A percentile compares a stretch with the other conserved stretches of the same genome.
These are phyloP conservation scores for Blastomyces emzantsi DNA, from an alignment of 2,329 filamentous ascomycete species.

Conservation along the genomic window DNA sequence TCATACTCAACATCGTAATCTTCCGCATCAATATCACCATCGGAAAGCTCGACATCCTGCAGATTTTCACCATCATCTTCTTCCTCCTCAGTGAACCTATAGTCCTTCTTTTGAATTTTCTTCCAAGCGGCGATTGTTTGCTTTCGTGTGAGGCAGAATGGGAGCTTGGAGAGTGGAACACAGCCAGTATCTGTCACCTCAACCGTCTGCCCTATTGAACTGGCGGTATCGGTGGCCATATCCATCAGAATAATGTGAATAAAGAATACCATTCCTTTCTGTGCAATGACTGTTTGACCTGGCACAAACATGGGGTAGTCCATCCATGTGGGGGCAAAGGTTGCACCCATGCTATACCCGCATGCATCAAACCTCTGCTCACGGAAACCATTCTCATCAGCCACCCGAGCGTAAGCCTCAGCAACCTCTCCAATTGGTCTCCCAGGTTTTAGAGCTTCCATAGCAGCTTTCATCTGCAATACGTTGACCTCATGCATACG, in stretches of 20 bases:
- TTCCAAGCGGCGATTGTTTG: slow-evolving; percentile 30
- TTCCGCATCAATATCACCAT: slow-evolving; percentile 26
- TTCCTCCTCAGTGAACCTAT: slow-evolving; percentile 25
- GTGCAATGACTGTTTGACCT: slow-evolving; percentile 18
- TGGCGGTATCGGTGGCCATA: slow-evolving; percentile 29
- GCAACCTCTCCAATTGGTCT: slow-evolving; percentile 24
- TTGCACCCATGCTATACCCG: slow-evolving; percentile 25
- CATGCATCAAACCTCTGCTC: slow-evolving; percentile 26
- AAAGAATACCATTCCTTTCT: slow-evolving; percentile 28
- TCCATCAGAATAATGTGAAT: slow-evolving; percentile 32
- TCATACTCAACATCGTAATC: slow-evolving; percentile 31
- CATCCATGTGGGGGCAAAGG: slow-evolving; percentile 22
- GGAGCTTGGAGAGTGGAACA: slow-evolving; percentile 26
- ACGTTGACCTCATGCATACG: slow-evolving; percentile 24
- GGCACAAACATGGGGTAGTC: slow-evolving; percentile 19
- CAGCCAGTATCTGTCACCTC: slow-evolving; percentile 26
- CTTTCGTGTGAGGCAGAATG: slow-evolving; percentile 26
- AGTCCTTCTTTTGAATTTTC: slow-evolving; percentile 27
- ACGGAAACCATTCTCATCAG: slow-evolving; percentile 26
- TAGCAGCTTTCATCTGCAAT: slow-evolving; percentile 23
- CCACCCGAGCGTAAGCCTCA: slow-evolving; percentile 24
- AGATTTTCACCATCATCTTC: slow-evolving; percentile 28
- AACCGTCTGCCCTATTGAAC: slow-evolving; percentile 26
- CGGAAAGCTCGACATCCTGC: slow-evolving; percentile 27
- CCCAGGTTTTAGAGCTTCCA: slow-evolving; percentile 24